Evolutionary conservation across 1,284 basidiomycete genomes (phyloP), one percentile per base, ranked within the genome.

Genomic region (Singerocomus inundabilis): DNA sequence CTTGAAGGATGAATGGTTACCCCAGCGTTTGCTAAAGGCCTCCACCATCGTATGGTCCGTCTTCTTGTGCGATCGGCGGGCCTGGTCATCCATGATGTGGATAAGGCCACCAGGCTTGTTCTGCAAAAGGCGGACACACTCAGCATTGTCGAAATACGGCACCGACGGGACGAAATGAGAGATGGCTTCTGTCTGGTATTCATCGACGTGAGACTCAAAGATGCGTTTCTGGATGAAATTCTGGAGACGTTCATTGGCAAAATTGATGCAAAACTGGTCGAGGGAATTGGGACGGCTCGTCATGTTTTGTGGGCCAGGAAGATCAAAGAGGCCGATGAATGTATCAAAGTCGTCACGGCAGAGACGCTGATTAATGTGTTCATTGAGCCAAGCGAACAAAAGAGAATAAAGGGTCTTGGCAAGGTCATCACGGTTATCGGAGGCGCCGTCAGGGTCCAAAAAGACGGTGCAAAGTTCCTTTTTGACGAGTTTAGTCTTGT

Each of bases 31-130:
- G 47, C 81, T 77, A 65, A 98, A 93, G 0, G 94, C 91, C 58
- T 98, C 93, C 15, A 96, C 84, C 93, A 98, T 97, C 5, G 89
- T 93, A 50, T 87, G 80, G 62, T 98, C 92, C 7, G 86, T 93
- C 82, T 95, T 96, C 73, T 93, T 94, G 31, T 90, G 85, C 55
- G 82, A 80, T 35, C 90, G 79, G 15, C 88, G 79, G 10, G 93
- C 89, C 70, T 98, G 93, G 64, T 99, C 96, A 66, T 98, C 95
- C 85, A 98, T 93, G 69, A 98, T 98, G 65, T 96, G 92, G 46
- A 98, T 85, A 29, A 99, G 77, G 5, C 97, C 96, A 13, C 93
- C 92, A 3, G 93, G 94, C 57, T 80, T 79, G 66, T 93, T 88
- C 61, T 93, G 88, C 37, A 99, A 73, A 40, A 99, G 76, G 11